phyloP scores from a whole-genome alignment of 768 basidiomycete species.

The Boletus sp. region DNA sequence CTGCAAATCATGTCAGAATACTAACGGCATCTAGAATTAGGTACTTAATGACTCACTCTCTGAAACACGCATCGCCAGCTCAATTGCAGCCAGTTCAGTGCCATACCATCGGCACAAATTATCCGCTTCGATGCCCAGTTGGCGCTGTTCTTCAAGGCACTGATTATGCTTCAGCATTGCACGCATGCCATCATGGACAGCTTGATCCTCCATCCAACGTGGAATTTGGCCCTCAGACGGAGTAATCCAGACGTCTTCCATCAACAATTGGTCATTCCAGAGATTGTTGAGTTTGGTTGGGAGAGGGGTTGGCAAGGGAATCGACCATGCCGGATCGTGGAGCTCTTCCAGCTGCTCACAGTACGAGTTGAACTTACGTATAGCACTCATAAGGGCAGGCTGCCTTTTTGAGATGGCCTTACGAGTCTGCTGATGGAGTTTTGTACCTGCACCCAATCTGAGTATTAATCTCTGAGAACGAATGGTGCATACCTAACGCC shows the following conservation, averaged over 20 bases:
- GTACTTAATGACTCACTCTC: conserved; percentile 8
- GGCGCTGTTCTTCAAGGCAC: background rate
- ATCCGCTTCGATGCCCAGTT: too few relatives aligned
- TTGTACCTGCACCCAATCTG: background rate
- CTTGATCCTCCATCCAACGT: background rate
- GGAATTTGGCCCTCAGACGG: background rate
- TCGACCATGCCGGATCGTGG: background rate
- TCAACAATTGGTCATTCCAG: background rate
- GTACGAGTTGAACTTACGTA: background rate
- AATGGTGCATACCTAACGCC: background rate
- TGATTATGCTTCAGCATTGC: background rate
- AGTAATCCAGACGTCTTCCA: background rate
- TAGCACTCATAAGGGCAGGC: background rate
- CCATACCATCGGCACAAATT: background rate
- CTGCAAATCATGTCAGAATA: background rate
- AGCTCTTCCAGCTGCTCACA: background rate
- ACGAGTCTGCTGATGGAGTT: background rate
- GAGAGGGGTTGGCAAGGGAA: background rate
- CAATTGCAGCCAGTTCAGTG: conserved; percentile 5
- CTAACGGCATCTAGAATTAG: too few relatives aligned
- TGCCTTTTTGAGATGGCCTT: background rate
- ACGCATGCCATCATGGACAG: background rate
- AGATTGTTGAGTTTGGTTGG: background rate
- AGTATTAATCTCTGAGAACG: background rate
- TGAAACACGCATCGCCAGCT: conserved; percentile 8